phyloP scores from a whole-genome alignment of 495 filamentous ascomycete genomes.

The Penicillium desertorum region DNA sequence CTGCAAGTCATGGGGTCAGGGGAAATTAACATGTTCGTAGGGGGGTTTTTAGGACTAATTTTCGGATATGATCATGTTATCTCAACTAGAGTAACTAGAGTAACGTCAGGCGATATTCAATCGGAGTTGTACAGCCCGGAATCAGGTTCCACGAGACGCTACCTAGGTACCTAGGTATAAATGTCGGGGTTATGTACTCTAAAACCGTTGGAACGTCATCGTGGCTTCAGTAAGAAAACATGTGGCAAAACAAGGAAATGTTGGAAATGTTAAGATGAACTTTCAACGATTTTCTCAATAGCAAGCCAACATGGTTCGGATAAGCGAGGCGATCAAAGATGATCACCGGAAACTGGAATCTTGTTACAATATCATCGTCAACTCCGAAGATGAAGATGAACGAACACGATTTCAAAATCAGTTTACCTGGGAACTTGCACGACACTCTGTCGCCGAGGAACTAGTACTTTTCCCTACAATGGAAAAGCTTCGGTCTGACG shows the following conservation, averaged over 20 bases:
- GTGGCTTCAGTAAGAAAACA: constrained; percentile 4
- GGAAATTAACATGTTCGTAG: not conserved
- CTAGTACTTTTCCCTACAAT: constrained; percentile 66
- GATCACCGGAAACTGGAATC: constrained; percentile 62
- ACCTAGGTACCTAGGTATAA: not conserved
- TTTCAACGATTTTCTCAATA: not conserved
- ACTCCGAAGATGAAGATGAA: constrained; percentile 49
- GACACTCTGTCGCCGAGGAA: constrained; percentile 65
- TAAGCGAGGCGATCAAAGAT: constrained; percentile 28
- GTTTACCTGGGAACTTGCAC: constrained; percentile 67
- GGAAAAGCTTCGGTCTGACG: constrained; percentile 56
- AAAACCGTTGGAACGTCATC: constrained; percentile 3
- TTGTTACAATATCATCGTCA: constrained; percentile 55
- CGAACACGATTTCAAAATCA: constrained; percentile 59
- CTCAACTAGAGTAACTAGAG: not conserved
- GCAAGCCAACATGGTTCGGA: constrained; percentile 19
- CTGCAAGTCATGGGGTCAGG: not conserved
- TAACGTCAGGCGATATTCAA: not conserved
- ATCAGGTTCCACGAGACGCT: constrained; percentile 1
- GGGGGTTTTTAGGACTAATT: not conserved
- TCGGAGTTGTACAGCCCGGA: constrained; percentile 7
- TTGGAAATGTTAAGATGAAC: not conserved
- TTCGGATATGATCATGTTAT: not conserved
- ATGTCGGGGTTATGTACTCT: not conserved
- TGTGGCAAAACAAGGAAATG: not conserved